Evolutionary conservation across 441 rosid species (phyloP), one percentile per base, ranked within the genome.

Genomic region (Daphne laureola): DNA sequence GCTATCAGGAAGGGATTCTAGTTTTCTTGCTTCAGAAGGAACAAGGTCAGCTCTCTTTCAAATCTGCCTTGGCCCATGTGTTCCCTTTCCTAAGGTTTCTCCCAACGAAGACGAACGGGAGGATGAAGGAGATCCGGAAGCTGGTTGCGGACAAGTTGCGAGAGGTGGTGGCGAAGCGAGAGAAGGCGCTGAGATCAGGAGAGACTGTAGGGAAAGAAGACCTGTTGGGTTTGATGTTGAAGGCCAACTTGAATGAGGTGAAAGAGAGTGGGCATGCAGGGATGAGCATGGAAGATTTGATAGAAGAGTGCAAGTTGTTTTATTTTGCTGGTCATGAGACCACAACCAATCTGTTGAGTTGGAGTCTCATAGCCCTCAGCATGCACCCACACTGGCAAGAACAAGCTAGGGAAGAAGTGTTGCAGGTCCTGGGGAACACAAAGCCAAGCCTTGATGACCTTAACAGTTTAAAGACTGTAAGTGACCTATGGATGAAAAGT

Each of bases 391-490:
- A 51, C 5, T 74, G 75, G 73, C 78, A 74, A 43, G 55, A 14
- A 8, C 54, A 12, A 1, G 78, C 68, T 5, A 67, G 78, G 23
- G 49, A 64, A 47, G 78, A 72, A 44, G 67, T 67, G 41, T 49
- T 57, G 5, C 53, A 45, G 9, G 61, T 60, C 5, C 54, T 57
- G 6, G 50, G 67, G 13, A 49, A 53, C 35, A 43, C 18, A 7
- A 46, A 43, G 36, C 72, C 64, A 0, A 42, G 49, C 12, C 53
- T 45, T 14, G 65, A 56, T 12, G 63, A 51, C 55, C 23, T 56
- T 8, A 74, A 43, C 49, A 68, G 55, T 56, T 79, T 79, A 3
- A 69, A 76, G 63, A 49, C 67, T 16, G 76, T 79, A 65, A 73
- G 72, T 67, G 38, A 31, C 8, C 38, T 31, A 21, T 21, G 3